Evolutionary conservation across 2,329 filamentous ascomycete species (phyloP).

Genomic region (Albophoma yamanashiensis): DNA sequence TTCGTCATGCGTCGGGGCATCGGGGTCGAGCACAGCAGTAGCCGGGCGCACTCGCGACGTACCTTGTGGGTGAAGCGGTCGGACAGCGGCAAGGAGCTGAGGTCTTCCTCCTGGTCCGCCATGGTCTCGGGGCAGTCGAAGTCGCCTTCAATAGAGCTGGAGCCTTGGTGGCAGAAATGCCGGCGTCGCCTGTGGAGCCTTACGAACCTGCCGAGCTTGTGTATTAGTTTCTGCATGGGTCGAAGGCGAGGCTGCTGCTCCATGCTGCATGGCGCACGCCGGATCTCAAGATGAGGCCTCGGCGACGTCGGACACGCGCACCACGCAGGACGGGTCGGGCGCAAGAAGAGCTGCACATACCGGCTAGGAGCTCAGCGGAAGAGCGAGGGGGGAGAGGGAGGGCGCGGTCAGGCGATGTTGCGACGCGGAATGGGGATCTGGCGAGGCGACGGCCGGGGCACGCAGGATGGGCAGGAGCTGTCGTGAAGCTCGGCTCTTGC

Average conservation of each 20-base stretch:
- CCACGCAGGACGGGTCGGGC: neutral
- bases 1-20: neutral
- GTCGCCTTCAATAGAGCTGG: slow-evolving; percentile 8
- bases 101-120: slow-evolving; percentile 79
- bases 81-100: slow-evolving; percentile 62
- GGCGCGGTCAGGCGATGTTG: neutral
- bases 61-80: slow-evolving; percentile 82
- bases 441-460: neutral
- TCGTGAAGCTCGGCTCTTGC: neutral
- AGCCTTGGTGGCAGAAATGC: slow-evolving; percentile 3
- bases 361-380: neutral
- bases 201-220: slow-evolving; percentile 14
- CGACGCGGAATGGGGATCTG: neutral
- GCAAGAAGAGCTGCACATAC: neutral
- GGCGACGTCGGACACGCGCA: neutral
- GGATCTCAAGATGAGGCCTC: neutral
- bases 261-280: neutral
- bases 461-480: neutral
- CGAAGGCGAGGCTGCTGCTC: neutral
- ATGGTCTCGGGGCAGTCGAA: slow-evolving; percentile 33
- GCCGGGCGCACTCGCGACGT: slow-evolving; percentile 4
- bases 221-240: slow-evolving; percentile 18
- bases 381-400: neutral
- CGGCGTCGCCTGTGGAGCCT: slow-evolving; percentile 5
- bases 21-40: neutral